Conservation (phyloP, 306 rosid species). For the Malus fusca region DNA sequence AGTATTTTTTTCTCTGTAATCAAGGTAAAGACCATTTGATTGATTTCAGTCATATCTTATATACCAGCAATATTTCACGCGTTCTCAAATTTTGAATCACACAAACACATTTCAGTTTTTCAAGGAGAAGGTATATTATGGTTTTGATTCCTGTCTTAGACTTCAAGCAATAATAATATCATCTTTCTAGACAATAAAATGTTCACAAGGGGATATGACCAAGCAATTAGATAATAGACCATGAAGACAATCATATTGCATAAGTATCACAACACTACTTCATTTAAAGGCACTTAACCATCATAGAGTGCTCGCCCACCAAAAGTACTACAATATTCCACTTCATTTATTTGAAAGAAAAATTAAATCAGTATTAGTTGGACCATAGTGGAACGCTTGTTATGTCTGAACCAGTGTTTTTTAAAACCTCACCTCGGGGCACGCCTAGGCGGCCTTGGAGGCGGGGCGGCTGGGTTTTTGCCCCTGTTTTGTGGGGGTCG, state of each 20-base stretch:
- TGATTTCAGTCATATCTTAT: neutral
- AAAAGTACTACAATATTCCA: neutral
- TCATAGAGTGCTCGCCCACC: neutral
- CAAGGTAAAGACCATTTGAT: slow-evolving; percentile 12
- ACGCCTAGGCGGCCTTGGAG: too few relatives aligned
- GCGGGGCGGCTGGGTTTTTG: too few relatives aligned
- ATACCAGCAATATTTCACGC: neutral
- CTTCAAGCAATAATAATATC: neutral
- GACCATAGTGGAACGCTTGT: too few relatives aligned
- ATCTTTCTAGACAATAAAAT: neutral
- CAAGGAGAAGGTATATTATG: neutral
- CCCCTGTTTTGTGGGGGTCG: too few relatives aligned
- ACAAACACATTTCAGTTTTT: neutral
- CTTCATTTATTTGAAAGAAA: neutral
- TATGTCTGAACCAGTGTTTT: neutral
- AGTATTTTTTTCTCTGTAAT: slow-evolving; percentile 70
- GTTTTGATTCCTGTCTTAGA: neutral
- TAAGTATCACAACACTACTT: neutral
- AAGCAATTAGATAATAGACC: neutral
- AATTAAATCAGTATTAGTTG: neutral
- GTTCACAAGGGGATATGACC: neutral
- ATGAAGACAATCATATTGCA: neutral
- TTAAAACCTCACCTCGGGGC: too few relatives aligned
- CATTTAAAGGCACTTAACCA: neutral
- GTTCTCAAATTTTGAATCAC: neutral